Percentiles rank a stretch among this genome's conserved stretches.
Evolutionary conservation across 2,329 filamentous ascomycete genomes (phyloP).

Genomic region (Calonectria ilicicola): DNA sequence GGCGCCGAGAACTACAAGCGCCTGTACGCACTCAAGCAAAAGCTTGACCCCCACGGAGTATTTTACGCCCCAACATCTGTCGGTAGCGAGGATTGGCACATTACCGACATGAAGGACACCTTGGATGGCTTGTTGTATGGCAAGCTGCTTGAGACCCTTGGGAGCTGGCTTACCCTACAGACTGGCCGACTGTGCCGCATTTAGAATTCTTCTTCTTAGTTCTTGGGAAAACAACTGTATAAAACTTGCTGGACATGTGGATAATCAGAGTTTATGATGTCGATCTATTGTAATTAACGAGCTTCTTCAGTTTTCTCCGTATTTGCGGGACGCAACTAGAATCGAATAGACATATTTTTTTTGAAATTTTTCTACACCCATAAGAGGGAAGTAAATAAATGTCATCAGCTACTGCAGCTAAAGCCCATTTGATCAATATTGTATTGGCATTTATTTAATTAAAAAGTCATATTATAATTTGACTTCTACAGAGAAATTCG

Average conservation of each 20-base stretch:
- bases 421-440: no score
- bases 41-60: constrained; percentile 45
- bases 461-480: no score
- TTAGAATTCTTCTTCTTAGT: not conserved
- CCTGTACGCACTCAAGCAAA: constrained; percentile 46
- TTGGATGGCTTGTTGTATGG: constrained; percentile 20
- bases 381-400: no score
- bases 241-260: not conserved
- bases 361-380: no score
- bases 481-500: no score
- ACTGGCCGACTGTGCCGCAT: constrained; percentile 29
- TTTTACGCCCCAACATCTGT: constrained; percentile 38
- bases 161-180: constrained; percentile 31
- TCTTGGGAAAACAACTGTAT: not conserved
- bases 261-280: not conserved
- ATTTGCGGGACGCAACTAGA: no score
- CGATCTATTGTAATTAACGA: not conserved
- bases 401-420: no score
- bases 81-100: constrained; percentile 31
- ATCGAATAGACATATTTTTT: no score
- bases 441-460: no score
- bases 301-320: no score
- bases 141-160: constrained; percentile 26
- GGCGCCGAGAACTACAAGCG: constrained; percentile 42
- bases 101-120: constrained; percentile 13